These are phyloP conservation scores for Zelopaecilomyces penicillatus DNA, from an alignment of 2,329 filamentous ascomycete genomes.

Conservation along the genomic window DNA sequence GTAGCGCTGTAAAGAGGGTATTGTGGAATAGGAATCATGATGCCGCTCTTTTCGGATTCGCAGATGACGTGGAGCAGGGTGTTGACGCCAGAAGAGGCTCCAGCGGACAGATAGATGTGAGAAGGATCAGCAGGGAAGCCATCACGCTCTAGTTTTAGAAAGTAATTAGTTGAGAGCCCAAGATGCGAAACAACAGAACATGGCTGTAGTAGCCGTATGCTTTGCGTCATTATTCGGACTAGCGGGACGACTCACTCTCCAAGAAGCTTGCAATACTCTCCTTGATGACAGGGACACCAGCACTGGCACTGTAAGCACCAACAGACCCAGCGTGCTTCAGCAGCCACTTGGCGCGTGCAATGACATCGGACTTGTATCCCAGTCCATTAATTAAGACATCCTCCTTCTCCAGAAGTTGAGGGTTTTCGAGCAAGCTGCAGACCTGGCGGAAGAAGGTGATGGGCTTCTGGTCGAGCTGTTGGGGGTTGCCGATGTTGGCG, in stretches of 20 bases:
- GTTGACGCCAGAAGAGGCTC: conserved; percentile 90
- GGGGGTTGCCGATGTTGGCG: conserved; percentile 97
- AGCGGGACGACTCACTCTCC: conserved; percentile 52
- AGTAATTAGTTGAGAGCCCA: background rate
- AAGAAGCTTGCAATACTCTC: conserved; percentile 90
- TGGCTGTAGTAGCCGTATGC: too few species aligned
- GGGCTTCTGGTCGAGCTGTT: conserved; percentile 97
- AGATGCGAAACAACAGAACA: background rate
- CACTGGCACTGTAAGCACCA: conserved; percentile 92
- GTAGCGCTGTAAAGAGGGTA: conserved; percentile 97
- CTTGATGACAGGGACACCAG: conserved; percentile 77
- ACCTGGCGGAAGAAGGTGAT: conserved; percentile 99
- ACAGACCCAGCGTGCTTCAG: conserved; percentile 81
- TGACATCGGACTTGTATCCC: conserved; percentile 83
- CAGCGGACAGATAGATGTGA: conserved; percentile 83
- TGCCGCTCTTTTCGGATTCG: conserved; percentile 64
- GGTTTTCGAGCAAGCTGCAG: conserved; percentile 86
- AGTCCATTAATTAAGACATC: conserved; percentile 66
- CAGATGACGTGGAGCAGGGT: conserved; percentile 88
- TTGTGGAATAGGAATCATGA: conserved; percentile 92
- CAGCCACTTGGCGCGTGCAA: conserved; percentile 73
- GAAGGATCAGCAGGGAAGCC: conserved; percentile 74
- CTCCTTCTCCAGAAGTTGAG: conserved; percentile 70
- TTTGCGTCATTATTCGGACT: background rate
- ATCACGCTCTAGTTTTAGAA: conserved; percentile 56